Evolutionary conservation across 805 yeast genomes (phyloP), one percentile per base, ranked within the genome.

Genomic region (Yamadazyma sp.): DNA sequence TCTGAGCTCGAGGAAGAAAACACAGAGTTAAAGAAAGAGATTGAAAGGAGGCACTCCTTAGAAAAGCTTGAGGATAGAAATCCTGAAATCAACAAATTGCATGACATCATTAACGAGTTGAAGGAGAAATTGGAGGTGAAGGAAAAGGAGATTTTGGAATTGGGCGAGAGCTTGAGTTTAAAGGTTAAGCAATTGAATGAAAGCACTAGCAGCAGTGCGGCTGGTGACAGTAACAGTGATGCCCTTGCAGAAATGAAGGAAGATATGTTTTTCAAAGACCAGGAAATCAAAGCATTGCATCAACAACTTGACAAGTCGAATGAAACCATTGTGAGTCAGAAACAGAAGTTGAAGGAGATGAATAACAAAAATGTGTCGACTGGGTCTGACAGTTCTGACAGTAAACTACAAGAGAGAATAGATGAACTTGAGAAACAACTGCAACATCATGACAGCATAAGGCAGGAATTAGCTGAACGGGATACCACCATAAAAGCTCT

Each of bases 51-150:
- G 17, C 38, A 34, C 18, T 40, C 45, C 13, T 31, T 38, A 27
- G 45, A 46, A 15, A 42, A 46, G 17, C 32, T 46, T 6, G 45
- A 46, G 21, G 42, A 45, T 27, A 45, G 32, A 15, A 45, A 42
- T 24, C n/a, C 37, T 2, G 48, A 47, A 26, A 13, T 45, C 10
- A 41, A 32, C 17, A 40, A 39, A 23, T 15, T 39, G 13, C 39
- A 40, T 13, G 48, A 46, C 19, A 29, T 23, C 22, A 42, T 44
- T 4, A 28, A 12, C 1, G 38, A 39, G 22, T 42, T 62, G 19
- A 58, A 59, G 28, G 50, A 51, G 5, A 7, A 44, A 24, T 23
- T 46, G 10, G 23, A 14, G 6, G 6, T 17, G 8, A 45, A 37
- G 17, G 38, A 40, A 18, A 22, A 40, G 24, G 44, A 45, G 17